Percentiles rank a stretch among this genome's conserved stretches.
Conservation (phyloP, 306 rosid species). For the Purshia tridentata region DNA sequence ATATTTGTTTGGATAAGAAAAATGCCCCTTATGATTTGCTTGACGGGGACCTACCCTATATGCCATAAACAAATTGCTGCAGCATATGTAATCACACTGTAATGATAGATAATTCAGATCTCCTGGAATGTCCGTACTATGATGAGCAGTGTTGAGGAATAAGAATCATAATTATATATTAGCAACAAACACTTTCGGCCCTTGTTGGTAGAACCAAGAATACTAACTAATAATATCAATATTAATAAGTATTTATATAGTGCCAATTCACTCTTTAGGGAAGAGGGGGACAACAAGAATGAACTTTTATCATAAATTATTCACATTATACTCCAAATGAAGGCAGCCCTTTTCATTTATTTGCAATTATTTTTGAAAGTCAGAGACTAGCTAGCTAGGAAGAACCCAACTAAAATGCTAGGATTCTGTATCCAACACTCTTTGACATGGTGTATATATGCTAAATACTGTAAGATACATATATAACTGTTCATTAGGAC, state of each 20-base stretch:
- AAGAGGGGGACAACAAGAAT: slow-evolving; percentile 21
- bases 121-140: slow-evolving; percentile 32
- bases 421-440: neutral
- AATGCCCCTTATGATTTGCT: slow-evolving; percentile 59
- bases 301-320: slow-evolving; percentile 1
- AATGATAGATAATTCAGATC: slow-evolving; percentile 33
- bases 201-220: slow-evolving; percentile 41
- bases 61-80: slow-evolving; percentile 59
- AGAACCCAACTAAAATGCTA: neutral
- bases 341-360: slow-evolving; percentile 30
- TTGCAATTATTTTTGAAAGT: slow-evolving; percentile 28
- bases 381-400: slow-evolving; percentile 13
- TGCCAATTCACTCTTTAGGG: neutral
- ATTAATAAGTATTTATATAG: neutral
- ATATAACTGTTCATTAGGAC: too few relatives aligned
- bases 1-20: slow-evolving; percentile 88
- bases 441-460: neutral
- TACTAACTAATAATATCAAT: slow-evolving; percentile 19
- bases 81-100: slow-evolving; percentile 33
- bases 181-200: slow-evolving; percentile 36
- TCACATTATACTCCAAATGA: slow-evolving; percentile 21
- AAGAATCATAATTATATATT: slow-evolving; percentile 36
- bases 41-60: slow-evolving; percentile 45
- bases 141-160: slow-evolving; percentile 34
- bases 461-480: neutral